Percentiles rank a stretch among this genome's conserved stretches.
These are phyloP conservation scores for Amanita pallidorosea DNA, from an alignment of 768 basidiomycete genomes.

Conservation along the genomic window DNA sequence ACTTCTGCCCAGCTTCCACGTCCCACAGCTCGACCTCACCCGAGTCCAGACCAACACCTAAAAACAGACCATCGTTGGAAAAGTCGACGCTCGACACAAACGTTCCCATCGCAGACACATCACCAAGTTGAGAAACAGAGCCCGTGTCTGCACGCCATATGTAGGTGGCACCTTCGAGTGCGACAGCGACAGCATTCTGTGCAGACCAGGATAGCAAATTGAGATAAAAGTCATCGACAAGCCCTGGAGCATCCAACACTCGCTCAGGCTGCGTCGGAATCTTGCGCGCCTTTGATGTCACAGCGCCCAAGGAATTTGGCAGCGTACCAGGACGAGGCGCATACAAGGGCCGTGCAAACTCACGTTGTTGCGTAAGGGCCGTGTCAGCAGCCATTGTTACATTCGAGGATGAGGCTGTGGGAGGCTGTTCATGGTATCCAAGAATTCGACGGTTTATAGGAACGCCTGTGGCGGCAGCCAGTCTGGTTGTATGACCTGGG, in stretches of 20 bases:
- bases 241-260: slow-evolving; percentile 92
- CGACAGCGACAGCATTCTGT: slow-evolving; percentile 83
- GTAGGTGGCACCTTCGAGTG: slow-evolving; percentile 77
- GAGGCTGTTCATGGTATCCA: slow-evolving; percentile 82
- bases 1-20: slow-evolving; percentile 60
- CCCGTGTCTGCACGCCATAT: slow-evolving; percentile 93
- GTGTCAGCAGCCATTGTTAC: slow-evolving; percentile 15
- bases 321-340: slow-evolving; percentile 52
- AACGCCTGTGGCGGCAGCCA: slow-evolving; percentile 67
- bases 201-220: slow-evolving; percentile 88
- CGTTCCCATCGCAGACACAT: slow-evolving; percentile 55
- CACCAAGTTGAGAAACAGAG: slow-evolving; percentile 64
- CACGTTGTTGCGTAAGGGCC: slow-evolving; percentile 66
- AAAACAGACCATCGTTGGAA: slow-evolving; percentile 69
- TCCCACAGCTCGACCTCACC: slow-evolving; percentile 97
- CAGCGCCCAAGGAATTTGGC: slow-evolving; percentile 50
- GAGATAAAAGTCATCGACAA: slow-evolving; percentile 94
- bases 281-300: slow-evolving; percentile 64
- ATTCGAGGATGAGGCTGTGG: slow-evolving; percentile 62
- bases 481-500: slow-evolving; percentile 69
- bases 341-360: slow-evolving; percentile 67
- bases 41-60: slow-evolving; percentile 69
- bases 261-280: slow-evolving; percentile 83
- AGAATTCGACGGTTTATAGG: slow-evolving; percentile 75
- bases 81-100: slow-evolving; percentile 74